Evolutionary conservation across 176 grass and related monocot species (phyloP).

Genomic region (Hsuehochloa calcarea): DNA sequence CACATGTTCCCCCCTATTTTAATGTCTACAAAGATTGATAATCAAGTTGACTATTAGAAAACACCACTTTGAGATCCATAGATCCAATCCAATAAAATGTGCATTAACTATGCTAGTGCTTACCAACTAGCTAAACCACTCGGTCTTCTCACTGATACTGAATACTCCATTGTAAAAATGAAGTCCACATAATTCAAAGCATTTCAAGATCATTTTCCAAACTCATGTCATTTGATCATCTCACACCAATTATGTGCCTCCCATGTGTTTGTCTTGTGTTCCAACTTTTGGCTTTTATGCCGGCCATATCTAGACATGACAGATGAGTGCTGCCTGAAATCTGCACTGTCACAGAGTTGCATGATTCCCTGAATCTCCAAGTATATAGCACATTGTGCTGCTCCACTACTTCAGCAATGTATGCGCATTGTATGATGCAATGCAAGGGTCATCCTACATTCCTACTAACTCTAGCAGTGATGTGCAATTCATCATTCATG

Average conservation of each 20-base stretch:
- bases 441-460: neutral
- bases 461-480: neutral
- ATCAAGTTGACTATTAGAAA: neutral
- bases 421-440: constrained; percentile 1
- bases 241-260: neutral
- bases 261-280: neutral
- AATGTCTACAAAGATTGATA: constrained; percentile 9
- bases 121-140: constrained; percentile 10
- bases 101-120: neutral
- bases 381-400: neutral
- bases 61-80: constrained; percentile 21
- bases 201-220: neutral
- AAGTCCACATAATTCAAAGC: neutral
- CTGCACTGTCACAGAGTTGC: neutral
- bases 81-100: constrained; percentile 18
- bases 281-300: neutral
- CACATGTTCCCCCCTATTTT: constrained; percentile 32
- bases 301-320: neutral
- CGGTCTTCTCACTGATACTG: neutral
- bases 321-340: neutral
- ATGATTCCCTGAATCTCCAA: neutral
- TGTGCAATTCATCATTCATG: neutral
- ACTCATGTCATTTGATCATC: neutral
- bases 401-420: constrained; percentile 11
- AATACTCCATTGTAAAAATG: neutral